phyloP scores from a whole-genome alignment of 805 yeast genomes.

The Yarrowia sp. region DNA sequence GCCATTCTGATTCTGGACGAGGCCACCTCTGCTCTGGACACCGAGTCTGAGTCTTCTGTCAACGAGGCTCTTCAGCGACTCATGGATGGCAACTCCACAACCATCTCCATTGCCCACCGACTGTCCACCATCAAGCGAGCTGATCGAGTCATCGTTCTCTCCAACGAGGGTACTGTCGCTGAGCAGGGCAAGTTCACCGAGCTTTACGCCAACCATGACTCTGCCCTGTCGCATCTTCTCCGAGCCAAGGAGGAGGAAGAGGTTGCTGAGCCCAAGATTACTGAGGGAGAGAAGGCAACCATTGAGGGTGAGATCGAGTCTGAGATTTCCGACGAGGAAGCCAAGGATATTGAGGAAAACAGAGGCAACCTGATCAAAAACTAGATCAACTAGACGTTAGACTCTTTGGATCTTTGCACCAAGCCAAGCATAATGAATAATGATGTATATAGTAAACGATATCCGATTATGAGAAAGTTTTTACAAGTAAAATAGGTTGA shows the following conservation, averaged over 20 bases:
- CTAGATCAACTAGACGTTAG: neutral
- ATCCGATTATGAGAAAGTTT: neutral
- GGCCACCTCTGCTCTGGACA: constrained; percentile 91
- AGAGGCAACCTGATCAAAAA: constrained; percentile 12
- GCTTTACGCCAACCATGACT: constrained; percentile 46
- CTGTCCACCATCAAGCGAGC: constrained; percentile 82
- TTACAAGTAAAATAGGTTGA: too few species aligned
- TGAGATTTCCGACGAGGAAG: constrained; percentile 37
- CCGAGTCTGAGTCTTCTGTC: constrained; percentile 81
- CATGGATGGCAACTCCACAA: constrained; percentile 55
- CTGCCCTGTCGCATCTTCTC: constrained; percentile 43
- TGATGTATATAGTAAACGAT: constrained; percentile 21
- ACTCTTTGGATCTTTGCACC: neutral
- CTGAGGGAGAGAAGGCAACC: constrained; percentile 33
- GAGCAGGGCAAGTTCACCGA: constrained; percentile 63
- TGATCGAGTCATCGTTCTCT: constrained; percentile 74
- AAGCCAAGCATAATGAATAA: constrained; percentile 13
- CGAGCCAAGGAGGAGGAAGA: constrained; percentile 29
- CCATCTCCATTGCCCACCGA: constrained; percentile 86
- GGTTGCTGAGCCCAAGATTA: neutral
- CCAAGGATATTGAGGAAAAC: constrained; percentile 34
- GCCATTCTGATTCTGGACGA: constrained; percentile 82
- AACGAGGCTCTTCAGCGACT: constrained; percentile 64
- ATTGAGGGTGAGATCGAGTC: constrained; percentile 34
- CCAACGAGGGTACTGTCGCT: constrained; percentile 66